Percentiles rank a stretch among this genome's conserved stretches.
Evolutionary conservation across 208 protist genomes (phyloP).

Genomic region (Plasmodiophora brassicae): DNA sequence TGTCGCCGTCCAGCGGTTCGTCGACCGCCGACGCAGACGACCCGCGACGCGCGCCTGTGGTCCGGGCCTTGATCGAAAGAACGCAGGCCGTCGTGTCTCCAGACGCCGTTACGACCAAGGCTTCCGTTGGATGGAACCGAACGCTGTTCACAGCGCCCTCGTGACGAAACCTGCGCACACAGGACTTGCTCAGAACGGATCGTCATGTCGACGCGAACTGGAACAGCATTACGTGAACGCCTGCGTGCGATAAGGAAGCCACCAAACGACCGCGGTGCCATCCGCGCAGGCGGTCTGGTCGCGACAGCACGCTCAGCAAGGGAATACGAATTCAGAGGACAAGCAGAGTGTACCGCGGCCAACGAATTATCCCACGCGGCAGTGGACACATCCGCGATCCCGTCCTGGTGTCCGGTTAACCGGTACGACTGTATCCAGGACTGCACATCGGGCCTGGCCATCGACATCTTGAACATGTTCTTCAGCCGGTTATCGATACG

Average conservation of each 20-base stretch:
- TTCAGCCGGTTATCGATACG: slow-evolving; percentile 12
- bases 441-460: neutral
- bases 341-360: neutral
- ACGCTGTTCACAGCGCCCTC: neutral
- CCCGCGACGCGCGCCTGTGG: neutral
- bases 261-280: neutral
- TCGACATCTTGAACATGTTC: neutral
- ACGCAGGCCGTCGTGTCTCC: neutral
- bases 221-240: too few relatives aligned
- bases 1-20: neutral
- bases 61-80: neutral
- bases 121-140: neutral
- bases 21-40: neutral
- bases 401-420: neutral
- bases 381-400: neutral
- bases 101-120: neutral
- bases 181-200: too few relatives aligned
- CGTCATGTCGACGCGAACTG: too few relatives aligned
- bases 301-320: neutral
- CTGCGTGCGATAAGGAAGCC: neutral
- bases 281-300: slow-evolving; percentile 3
- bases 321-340: neutral
- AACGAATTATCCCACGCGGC: neutral
- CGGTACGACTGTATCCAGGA: neutral
- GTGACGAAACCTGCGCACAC: neutral